Conservation (phyloP, 495 filamentous ascomycete genomes). For the Neurospora sp. region DNA sequence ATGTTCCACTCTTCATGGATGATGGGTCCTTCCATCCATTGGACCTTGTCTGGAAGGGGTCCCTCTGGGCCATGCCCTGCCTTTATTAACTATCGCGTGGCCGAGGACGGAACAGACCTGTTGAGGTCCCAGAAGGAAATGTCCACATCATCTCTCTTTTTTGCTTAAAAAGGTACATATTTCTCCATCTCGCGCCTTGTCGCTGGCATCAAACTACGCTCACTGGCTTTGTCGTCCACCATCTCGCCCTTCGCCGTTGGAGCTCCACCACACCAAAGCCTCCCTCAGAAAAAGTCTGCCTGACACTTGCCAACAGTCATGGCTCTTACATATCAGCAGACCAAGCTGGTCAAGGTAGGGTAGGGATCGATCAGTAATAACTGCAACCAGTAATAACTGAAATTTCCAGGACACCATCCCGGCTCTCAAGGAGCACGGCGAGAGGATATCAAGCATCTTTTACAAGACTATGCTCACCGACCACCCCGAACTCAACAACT, state of each 20-base stretch:
- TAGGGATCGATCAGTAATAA: no score
- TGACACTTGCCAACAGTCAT: slow-evolving; percentile 14
- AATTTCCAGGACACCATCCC: no score
- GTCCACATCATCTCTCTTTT: neutral
- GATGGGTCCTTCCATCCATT: neutral
- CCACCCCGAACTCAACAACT: slow-evolving; percentile 51
- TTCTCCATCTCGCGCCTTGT: neutral
- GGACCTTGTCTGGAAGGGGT: neutral
- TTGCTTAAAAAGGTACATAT: neutral
- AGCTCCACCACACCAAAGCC: neutral
- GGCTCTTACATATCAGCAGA: slow-evolving; percentile 33
- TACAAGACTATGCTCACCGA: slow-evolving; percentile 57
- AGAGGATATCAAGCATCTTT: slow-evolving; percentile 54
- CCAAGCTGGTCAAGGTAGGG: slow-evolving; percentile 33
- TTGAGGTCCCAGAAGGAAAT: neutral
- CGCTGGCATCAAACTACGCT: neutral
- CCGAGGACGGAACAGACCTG: neutral
- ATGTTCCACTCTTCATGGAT: neutral
- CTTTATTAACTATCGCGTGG: neutral
- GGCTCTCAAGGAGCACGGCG: slow-evolving; percentile 50
- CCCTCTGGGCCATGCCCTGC: neutral
- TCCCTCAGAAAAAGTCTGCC: neutral
- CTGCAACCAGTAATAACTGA: no score
- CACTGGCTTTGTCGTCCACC: neutral
- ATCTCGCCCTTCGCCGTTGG: neutral